Evolutionary conservation across 192 early-diverging fungal species (phyloP).

Genomic region (Linnemannia elongata): DNA sequence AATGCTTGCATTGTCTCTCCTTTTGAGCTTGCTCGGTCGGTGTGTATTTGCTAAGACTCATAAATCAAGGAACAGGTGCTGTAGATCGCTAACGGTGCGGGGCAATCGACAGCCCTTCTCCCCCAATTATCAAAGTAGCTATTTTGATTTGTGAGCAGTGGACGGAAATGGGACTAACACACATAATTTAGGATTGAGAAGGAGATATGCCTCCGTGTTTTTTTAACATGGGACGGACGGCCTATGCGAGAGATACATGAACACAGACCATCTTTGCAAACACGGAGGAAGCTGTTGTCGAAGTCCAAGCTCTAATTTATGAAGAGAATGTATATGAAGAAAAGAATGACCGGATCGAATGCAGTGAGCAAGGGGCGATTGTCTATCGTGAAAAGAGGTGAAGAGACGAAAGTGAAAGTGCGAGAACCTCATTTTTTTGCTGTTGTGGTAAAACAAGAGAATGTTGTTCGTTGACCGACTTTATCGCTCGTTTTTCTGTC

Average conservation of each 20-base stretch:
- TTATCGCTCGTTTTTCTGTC: too few relatives aligned
- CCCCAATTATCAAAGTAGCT: not conserved
- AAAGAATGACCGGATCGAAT: not conserved
- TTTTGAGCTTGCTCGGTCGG: too few relatives aligned
- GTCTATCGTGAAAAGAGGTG: conserved; percentile 1
- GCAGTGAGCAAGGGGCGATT: conserved; percentile 7
- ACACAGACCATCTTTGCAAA: not conserved
- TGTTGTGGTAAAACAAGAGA: too few relatives aligned
- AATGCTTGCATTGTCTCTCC: too few relatives aligned
- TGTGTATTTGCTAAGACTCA: too few relatives aligned
- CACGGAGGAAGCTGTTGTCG: not conserved
- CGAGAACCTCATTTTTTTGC: too few relatives aligned
- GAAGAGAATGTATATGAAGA: not conserved
- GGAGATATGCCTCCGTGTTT: not conserved
- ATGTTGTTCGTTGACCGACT: too few relatives aligned
- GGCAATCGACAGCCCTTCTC: not conserved
- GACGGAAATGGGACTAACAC: not conserved
- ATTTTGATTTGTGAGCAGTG: not conserved
- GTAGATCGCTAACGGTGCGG: not conserved
- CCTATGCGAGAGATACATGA: not conserved
- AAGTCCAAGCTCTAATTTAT: not conserved
- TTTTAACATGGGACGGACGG: not conserved
- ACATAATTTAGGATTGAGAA: not conserved
- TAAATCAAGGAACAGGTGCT: not conserved
- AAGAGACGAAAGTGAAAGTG: not conserved